A percentile compares a stretch with the other conserved stretches of the same genome.
Conservation (phyloP, 2,329 filamentous ascomycete species). For the Penicillium sp. region DNA sequence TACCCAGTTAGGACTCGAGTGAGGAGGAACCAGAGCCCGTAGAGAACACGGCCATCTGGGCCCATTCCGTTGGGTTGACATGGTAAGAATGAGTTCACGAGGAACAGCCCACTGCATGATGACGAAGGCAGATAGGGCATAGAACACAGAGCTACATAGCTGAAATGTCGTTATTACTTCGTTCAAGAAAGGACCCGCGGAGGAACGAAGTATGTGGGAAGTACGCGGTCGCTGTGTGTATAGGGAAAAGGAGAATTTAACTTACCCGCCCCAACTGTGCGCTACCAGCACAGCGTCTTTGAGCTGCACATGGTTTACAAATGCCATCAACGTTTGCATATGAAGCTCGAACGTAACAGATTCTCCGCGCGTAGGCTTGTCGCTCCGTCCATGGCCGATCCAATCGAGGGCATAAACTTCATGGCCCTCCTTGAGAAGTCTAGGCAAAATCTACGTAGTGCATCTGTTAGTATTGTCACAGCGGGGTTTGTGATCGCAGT, state of each 20-base stretch:
- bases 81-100: conserved; percentile 21
- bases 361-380: conserved; percentile 9
- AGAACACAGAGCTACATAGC: conserved; percentile 1
- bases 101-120: conserved; percentile 9
- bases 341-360: conserved; percentile 18
- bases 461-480: not conserved
- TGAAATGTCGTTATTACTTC: not conserved
- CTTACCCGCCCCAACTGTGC: conserved; percentile 3
- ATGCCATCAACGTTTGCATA: conserved; percentile 13
- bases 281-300: conserved; percentile 1
- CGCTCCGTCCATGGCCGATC: conserved; percentile 20
- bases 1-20: not conserved
- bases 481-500: too few species aligned
- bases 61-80: conserved; percentile 10
- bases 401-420: conserved; percentile 17
- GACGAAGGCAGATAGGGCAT: not conserved
- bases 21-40: not conserved
- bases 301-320: conserved; percentile 15
- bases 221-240: not conserved
- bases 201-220: not conserved
- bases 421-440: conserved; percentile 8
- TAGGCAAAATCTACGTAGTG: not conserved
- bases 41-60: not conserved
- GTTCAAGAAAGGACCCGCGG: not conserved
- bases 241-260: not conserved